Evolutionary conservation across 306 rosid genomes (phyloP), one percentile per base, ranked within the genome.

Genomic region (Cercis canadensis): DNA sequence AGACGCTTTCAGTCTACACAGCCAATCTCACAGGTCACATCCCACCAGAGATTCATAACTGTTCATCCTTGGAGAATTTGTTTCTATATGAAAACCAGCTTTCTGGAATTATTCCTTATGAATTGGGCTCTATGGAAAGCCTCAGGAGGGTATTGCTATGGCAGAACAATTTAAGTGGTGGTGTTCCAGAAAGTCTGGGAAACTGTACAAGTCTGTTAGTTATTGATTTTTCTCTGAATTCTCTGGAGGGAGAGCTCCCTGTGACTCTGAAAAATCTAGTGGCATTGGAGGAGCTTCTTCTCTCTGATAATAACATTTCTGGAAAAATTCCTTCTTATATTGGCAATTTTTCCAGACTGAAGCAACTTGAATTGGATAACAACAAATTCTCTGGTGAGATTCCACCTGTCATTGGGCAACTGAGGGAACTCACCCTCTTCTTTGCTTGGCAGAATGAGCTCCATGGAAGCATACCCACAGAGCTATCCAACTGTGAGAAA

Each of bases 381-480:
- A 93, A 93, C 93, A 75, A 70, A 71, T 80, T 93, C 67, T 69
- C 92, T 8, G 97, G 98, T 5, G 55, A 36, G 77, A 93, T 93
- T 82, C 97, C 98, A n/a, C 52, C 86, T 11, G 79, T 80, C 49
- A 67, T 93, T 59, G 98, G 98, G 69, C 43, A 84, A 46, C 76
- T 93, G 49, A 90, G 85, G 80, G 86, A 93, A 44, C 97, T 93
- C 37, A 82, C 87, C 55, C 76, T 87, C 64, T 90, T 93, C 87
- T 90, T 47, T 81, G 98, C 97, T 19, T 93, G 98, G 98, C 86
- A 90, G 84, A 93, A 93, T 81, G 83, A 82, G 70, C 96, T 93
- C 31, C 24, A 67, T 24, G 98, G 97, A 80, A 88, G 84, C 62
- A 84, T 93, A 79, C 97, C 98, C 13, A 31, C 76, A 18, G 96